A percentile compares a stretch with the other conserved stretches of the same genome.
Conservation (phyloP, 805 yeast species). For the Saturnispora galanensis region DNA sequence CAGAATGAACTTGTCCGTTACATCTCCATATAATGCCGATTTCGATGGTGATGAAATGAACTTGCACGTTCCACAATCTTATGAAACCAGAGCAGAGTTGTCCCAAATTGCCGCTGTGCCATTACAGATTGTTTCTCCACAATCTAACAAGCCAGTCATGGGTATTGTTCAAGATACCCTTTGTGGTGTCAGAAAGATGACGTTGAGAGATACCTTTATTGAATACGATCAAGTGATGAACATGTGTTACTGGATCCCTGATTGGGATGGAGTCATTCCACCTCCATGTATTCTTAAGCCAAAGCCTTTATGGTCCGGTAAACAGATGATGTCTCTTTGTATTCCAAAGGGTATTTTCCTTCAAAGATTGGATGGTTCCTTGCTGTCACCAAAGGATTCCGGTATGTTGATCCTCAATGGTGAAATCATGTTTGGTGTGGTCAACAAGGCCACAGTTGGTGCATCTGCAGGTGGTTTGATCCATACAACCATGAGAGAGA, state of each 20-base stretch:
- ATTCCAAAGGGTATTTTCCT: constrained; percentile 94
- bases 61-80: constrained; percentile 97
- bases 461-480: constrained; percentile 97
- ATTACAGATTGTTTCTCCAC: constrained; percentile 94
- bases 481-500: constrained; percentile 95
- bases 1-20: constrained; percentile 90
- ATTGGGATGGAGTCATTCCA: constrained; percentile 98
- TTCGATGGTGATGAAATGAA: constrained; percentile 99
- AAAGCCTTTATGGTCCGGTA: constrained; percentile 95
- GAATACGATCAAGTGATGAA: constrained; percentile 94
- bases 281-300: constrained; percentile 92
- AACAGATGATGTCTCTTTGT: constrained; percentile 83
- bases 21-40: constrained; percentile 99
- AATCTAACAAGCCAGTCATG: constrained; percentile 98
- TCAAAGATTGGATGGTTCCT: constrained; percentile 87
- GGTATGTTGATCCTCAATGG: constrained; percentile 97
- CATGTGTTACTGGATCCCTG: constrained; percentile 94
- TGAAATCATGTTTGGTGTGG: constrained; percentile 95
- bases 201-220: constrained; percentile 78
- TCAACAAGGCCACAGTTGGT: constrained; percentile 96
- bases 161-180: constrained; percentile 99
- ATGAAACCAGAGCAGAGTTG: constrained; percentile 95
- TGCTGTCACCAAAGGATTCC: constrained; percentile 78
- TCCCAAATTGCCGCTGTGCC: constrained; percentile 96
- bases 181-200: constrained; percentile 95